Evolutionary conservation across 2,329 filamentous ascomycete species (phyloP).

Genomic region (Fusarium sp.): DNA sequence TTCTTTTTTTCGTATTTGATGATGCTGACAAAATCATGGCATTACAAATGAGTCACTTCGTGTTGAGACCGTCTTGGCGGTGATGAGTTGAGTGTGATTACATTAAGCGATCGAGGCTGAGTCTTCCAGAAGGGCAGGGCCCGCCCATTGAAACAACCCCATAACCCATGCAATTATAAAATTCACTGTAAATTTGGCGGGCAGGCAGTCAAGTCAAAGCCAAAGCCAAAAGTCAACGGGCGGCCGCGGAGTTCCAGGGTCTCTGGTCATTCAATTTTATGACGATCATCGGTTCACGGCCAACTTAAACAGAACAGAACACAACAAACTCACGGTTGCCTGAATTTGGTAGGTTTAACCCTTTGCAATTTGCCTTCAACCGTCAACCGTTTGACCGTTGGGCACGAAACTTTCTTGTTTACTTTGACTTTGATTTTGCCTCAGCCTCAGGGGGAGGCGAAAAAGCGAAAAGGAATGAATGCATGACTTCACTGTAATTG

Average conservation of each 20-base stretch:
- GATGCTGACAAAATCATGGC: conserved; percentile 24
- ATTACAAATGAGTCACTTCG: conserved; percentile 30
- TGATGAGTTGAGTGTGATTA: neutral
- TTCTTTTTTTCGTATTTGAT: neutral
- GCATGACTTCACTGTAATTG: conserved; percentile 36
- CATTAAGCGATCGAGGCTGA: conserved; percentile 24
- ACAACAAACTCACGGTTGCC: neutral
- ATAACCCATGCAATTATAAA: neutral
- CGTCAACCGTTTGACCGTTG: neutral
- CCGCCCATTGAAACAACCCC: neutral
- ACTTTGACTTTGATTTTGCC: neutral
- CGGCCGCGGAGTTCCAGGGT: conserved; percentile 11
- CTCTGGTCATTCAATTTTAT: neutral
- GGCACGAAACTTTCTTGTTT: neutral
- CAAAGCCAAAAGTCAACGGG: neutral
- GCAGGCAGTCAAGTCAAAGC: conserved; percentile 3
- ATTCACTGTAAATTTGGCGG: neutral
- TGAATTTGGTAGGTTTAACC: neutral
- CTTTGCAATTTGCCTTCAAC: conserved; percentile 12
- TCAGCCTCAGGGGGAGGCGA: conserved; percentile 34
- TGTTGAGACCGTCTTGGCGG: conserved; percentile 18
- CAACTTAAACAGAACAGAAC: neutral
- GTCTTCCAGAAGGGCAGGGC: conserved; percentile 18
- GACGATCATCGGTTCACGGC: neutral
- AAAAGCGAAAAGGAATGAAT: conserved; percentile 24